phyloP scores from a whole-genome alignment of 306 rosid genomes.

The Cucumis melo region DNA sequence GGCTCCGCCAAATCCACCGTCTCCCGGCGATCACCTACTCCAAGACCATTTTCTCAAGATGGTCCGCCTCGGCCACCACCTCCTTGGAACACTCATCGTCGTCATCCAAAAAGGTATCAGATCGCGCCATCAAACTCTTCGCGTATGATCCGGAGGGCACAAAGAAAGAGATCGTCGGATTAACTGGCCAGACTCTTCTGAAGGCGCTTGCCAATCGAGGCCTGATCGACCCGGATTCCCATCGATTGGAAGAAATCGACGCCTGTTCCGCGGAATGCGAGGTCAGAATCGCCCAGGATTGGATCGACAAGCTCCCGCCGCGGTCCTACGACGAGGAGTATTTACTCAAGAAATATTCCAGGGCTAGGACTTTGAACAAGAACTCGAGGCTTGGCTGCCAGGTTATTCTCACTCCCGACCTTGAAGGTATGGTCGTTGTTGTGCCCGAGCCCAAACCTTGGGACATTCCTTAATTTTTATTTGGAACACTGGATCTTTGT shows the following conservation, averaged over 20 bases:
- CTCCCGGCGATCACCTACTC: conserved; percentile 41
- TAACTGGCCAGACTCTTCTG: conserved; percentile 74
- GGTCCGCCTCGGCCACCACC: conserved; percentile 19
- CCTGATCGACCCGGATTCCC: conserved; percentile 75
- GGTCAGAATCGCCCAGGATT: conserved; percentile 83
- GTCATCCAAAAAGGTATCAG: conserved; percentile 51
- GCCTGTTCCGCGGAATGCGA: conserved; percentile 93
- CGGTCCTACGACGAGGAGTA: conserved; percentile 80
- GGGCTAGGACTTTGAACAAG: conserved; percentile 59
- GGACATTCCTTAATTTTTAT: conserved; percentile 51
- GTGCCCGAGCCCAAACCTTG: conserved; percentile 85
- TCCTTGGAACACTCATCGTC: conserved; percentile 9
- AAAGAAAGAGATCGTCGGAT: conserved; percentile 61
- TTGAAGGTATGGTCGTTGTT: conserved; percentile 93
- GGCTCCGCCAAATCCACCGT: conserved; percentile 39
- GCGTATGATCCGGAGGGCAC: conserved; percentile 65
- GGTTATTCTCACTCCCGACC: conserved; percentile 60
- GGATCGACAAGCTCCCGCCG: conserved; percentile 81
- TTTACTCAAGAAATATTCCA: conserved; percentile 41
- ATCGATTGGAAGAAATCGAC: conserved; percentile 82
- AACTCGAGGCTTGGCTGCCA: conserved; percentile 89
- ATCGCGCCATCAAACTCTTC: conserved; percentile 61
- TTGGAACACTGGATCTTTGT: background rate
- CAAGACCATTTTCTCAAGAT: conserved; percentile 41
- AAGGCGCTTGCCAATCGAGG: conserved; percentile 58